Evolutionary conservation across 441 rosid species (phyloP), one percentile per base, ranked within the genome.

Genomic region (Gossypium aridum): DNA sequence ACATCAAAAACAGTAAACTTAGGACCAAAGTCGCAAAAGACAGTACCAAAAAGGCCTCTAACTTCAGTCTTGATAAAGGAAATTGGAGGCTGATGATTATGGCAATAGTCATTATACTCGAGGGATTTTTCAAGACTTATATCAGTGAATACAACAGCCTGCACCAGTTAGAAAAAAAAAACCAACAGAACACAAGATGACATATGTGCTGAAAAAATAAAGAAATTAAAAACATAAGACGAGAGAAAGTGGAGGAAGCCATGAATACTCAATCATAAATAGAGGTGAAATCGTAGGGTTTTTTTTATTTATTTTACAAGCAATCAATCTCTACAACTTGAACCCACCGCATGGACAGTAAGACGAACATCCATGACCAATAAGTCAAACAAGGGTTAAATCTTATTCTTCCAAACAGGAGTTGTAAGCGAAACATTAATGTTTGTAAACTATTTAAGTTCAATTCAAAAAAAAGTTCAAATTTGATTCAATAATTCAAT

Each of bases 11-110:
- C 98, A 9, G 94, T 85, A 80, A 96, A 96, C 75, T 80, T 85
- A 19, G 98, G 97, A 59, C 99, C 99, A 79, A 96, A 93, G 82
- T 96, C 99, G 78, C 98, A 93, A 84, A 96, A 96, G 20, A 96
- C 80, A 34, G 90, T 85, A 71, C 99, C 98, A 86, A 96, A 96
- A 76, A 92, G 89, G 7, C 99, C 98, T 82, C 98, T 85, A n/a
- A 96, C 95, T 81, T 96, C 99, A 85, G 97, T 80, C 82, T 91
- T 96, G 80, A 96, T 88, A 79, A 96, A 96, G 68, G 97, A 77
- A 37, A 96, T 92, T 9, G 98, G 89, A 45, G 98, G 97, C 65
- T 87, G 88, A 62, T 88, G 93, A 76, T 61, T 84, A 81, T 83
- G 99, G 78, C 98, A 93, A 79, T 84, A 92, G 70, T 92, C 95